phyloP scores from a whole-genome alignment of 164 flowering plant genomes.

The Nymphaea colorata region DNA sequence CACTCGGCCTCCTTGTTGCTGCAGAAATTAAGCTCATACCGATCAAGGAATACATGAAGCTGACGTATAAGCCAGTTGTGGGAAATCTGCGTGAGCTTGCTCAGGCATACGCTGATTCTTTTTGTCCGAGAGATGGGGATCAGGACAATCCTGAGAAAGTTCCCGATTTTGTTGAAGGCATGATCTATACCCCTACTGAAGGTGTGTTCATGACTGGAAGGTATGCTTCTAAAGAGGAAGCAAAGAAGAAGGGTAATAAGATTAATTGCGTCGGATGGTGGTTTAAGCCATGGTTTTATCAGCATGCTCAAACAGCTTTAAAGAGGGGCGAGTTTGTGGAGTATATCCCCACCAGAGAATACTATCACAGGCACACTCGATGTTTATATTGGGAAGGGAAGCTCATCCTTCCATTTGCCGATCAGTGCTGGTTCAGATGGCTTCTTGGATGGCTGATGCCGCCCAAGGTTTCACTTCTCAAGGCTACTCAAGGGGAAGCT shows the following conservation, averaged over 20 bases:
- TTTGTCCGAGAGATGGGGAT: slow-evolving; percentile 87
- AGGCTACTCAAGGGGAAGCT: slow-evolving; percentile 97
- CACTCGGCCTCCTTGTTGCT: slow-evolving; percentile 85
- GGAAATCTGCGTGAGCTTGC: slow-evolving; percentile 69
- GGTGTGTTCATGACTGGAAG: slow-evolving; percentile 81
- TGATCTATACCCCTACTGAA: slow-evolving; percentile 70
- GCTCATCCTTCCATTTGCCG: slow-evolving; percentile 92
- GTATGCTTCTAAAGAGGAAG: slow-evolving; percentile 94
- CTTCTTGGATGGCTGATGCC: slow-evolving; percentile 97
- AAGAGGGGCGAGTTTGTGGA: slow-evolving; percentile 94
- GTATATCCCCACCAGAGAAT: slow-evolving; percentile 94
- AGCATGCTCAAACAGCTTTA: slow-evolving; percentile 76
- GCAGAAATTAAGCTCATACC: slow-evolving; percentile 96
- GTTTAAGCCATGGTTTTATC: slow-evolving; percentile 98
- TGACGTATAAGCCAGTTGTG: slow-evolving; percentile 73
- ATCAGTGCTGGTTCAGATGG: slow-evolving; percentile 94
- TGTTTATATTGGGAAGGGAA: slow-evolving; percentile 99
- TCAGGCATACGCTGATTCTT: slow-evolving; percentile 75
- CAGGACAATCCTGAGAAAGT: slow-evolving; percentile 85
- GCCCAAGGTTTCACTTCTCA: slow-evolving; percentile 93
- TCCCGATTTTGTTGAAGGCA: slow-evolving; percentile 89
- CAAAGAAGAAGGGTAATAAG: slow-evolving; percentile 76
- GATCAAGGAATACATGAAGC: slow-evolving; percentile 86
- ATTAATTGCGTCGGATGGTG: slow-evolving; percentile 87
- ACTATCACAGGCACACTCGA: slow-evolving; percentile 96